Conservation (phyloP, 495 filamentous ascomycete genomes). For the Penicillium daleae region DNA sequence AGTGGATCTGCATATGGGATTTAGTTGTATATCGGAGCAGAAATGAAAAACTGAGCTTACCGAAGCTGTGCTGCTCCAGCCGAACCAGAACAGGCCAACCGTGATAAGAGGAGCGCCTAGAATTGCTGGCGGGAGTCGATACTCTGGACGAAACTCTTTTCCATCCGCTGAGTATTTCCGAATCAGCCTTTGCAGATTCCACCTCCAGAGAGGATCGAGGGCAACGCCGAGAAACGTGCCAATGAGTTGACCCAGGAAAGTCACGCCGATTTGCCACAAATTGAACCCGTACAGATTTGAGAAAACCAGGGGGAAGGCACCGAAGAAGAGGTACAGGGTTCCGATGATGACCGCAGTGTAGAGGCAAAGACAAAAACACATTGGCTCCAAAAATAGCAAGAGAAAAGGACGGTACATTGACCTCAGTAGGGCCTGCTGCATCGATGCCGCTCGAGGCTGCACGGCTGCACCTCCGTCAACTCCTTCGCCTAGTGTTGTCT, state of each 20-base stretch:
- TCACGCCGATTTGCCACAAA: neutral
- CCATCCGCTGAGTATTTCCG: neutral
- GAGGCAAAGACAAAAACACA: neutral
- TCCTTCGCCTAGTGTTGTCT: too few relatives aligned
- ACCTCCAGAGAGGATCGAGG: neutral
- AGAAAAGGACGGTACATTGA: neutral
- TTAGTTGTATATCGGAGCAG: too few relatives aligned
- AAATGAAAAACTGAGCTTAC: too few relatives aligned
- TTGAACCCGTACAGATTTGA: neutral
- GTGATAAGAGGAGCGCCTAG: neutral
- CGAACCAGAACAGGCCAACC: neutral
- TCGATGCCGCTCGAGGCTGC: too few relatives aligned
- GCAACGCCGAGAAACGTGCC: neutral
- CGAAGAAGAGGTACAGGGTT: neutral
- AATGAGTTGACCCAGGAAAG: neutral
- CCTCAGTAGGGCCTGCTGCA: neutral
- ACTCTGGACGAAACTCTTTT: neutral
- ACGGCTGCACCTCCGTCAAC: too few relatives aligned
- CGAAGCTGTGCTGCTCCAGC: neutral
- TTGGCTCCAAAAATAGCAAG: neutral
- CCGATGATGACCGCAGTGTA: neutral
- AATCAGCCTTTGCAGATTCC: neutral
- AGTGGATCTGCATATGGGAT: neutral
- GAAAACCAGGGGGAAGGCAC: neutral
- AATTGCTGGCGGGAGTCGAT: neutral